A percentile compares a stretch with the other conserved stretches of the same genome.
Evolutionary conservation across 345 rosid species (phyloP).

Genomic region (Eucalyptus sp.): DNA sequence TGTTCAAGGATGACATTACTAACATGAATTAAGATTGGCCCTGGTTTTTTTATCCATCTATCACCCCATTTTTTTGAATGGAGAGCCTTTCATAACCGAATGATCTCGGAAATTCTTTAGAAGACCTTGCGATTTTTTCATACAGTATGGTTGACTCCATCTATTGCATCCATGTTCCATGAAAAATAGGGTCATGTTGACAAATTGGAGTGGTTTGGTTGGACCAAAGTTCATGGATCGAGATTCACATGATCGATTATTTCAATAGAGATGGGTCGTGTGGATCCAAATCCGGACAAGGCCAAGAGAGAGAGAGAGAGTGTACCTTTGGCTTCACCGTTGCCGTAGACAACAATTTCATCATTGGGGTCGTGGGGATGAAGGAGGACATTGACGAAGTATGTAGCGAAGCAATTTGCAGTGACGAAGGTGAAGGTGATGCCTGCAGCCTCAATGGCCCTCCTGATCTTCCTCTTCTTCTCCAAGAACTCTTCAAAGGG

Average conservation of each 20-base stretch:
- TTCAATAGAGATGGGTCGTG: too few relatives aligned
- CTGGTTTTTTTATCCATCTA: not conserved
- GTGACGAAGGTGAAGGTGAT: conserved; percentile 29
- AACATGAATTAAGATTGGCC: not conserved
- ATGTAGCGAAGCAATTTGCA: conserved; percentile 19
- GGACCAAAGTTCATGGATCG: not conserved
- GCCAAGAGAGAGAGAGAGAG: not conserved
- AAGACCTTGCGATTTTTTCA: not conserved
- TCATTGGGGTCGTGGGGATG: not conserved
- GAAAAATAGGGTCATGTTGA: not conserved
- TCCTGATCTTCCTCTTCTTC: conserved; percentile 23
- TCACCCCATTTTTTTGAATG: not conserved
- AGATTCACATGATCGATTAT: not conserved
- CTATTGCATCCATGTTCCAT: not conserved
- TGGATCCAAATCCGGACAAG: not conserved
- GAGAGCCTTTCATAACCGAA: not conserved
- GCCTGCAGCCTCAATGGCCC: conserved; percentile 22
- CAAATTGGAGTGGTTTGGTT: not conserved
- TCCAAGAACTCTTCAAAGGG: conserved; percentile 21
- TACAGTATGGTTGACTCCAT: not conserved
- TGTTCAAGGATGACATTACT: not conserved
- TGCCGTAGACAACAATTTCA: conserved; percentile 17
- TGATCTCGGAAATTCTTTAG: not conserved
- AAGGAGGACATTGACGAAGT: conserved; percentile 20
- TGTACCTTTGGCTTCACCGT: conserved; percentile 23